These are phyloP conservation scores for Diaporthe nobilis DNA, from an alignment of 2,329 filamentous ascomycete genomes.

Conservation along the genomic window DNA sequence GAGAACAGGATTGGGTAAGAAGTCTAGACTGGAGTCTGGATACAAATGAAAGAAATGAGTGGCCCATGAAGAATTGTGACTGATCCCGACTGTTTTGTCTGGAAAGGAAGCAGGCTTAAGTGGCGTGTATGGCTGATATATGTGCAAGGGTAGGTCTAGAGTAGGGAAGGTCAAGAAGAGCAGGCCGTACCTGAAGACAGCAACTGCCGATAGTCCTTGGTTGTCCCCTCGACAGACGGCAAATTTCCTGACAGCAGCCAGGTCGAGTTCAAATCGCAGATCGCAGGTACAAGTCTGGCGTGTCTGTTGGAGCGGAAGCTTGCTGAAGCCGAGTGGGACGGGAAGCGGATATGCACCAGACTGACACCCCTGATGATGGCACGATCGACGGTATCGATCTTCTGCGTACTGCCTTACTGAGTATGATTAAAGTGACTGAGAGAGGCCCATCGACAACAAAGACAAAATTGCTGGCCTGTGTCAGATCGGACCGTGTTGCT, in stretches of 20 bases:
- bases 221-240: conserved; percentile 35
- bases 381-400: conserved; percentile 28
- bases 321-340: conserved; percentile 42
- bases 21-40: conserved; percentile 7
- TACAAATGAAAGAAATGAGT: conserved; percentile 27
- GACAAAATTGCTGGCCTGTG: conserved; percentile 25
- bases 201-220: conserved; percentile 38
- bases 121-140: conserved; percentile 47
- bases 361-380: conserved; percentile 24
- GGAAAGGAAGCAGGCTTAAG: conserved; percentile 28
- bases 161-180: conserved; percentile 24
- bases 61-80: conserved; percentile 28
- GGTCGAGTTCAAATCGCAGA: conserved; percentile 35
- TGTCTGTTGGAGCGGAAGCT: conserved; percentile 42
- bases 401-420: conserved; percentile 19
- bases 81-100: conserved; percentile 23
- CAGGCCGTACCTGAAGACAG: conserved; percentile 36
- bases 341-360: conserved; percentile 39
- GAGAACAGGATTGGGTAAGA: neutral
- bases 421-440: conserved; percentile 27
- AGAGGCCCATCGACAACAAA: conserved; percentile 37
- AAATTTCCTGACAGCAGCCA: conserved; percentile 36
- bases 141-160: conserved; percentile 49
- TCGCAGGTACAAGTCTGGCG: conserved; percentile 34
- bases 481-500: conserved; percentile 28